Percentiles rank a stretch among this genome's conserved stretches.
Conservation (phyloP, 2,329 filamentous ascomycete genomes). For the Coleophoma cylindrospora region DNA sequence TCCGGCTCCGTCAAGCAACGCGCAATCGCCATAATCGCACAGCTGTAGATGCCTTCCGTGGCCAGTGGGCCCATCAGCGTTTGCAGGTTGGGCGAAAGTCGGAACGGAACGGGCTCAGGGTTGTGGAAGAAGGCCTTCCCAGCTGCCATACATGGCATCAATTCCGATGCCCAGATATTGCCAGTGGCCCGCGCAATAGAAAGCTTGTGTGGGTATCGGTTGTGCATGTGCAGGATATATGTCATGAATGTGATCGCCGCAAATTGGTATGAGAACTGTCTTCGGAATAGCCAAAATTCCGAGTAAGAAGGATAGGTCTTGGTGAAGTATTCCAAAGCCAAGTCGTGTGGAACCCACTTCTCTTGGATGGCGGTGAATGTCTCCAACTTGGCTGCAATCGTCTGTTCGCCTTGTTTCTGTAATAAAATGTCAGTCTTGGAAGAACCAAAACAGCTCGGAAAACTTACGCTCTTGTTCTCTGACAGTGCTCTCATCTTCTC, state of each 20-base stretch:
- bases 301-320: constrained; percentile 80
- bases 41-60: constrained; percentile 94
- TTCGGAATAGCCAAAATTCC: constrained; percentile 98
- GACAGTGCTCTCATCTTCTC: constrained; percentile 80
- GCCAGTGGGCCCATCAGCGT: constrained; percentile 93
- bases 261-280: constrained; percentile 94
- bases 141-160: constrained; percentile 84
- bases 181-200: constrained; percentile 83
- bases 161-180: constrained; percentile 93
- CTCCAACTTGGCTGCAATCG: constrained; percentile 72
- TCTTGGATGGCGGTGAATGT: constrained; percentile 94
- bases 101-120: constrained; percentile 93
- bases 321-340: constrained; percentile 87
- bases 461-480: constrained; percentile 41
- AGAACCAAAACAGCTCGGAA: neutral
- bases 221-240: constrained; percentile 95
- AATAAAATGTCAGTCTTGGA: constrained; percentile 23
- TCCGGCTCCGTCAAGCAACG: constrained; percentile 87
- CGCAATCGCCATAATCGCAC: constrained; percentile 92
- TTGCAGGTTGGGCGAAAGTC: constrained; percentile 92
- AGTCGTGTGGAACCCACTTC: constrained; percentile 79
- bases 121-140: constrained; percentile 90
- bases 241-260: constrained; percentile 97
- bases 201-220: constrained; percentile 93
- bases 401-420: constrained; percentile 65